Evolutionary conservation across 306 rosid genomes (phyloP).

Genomic region (Rosa lucieae): DNA sequence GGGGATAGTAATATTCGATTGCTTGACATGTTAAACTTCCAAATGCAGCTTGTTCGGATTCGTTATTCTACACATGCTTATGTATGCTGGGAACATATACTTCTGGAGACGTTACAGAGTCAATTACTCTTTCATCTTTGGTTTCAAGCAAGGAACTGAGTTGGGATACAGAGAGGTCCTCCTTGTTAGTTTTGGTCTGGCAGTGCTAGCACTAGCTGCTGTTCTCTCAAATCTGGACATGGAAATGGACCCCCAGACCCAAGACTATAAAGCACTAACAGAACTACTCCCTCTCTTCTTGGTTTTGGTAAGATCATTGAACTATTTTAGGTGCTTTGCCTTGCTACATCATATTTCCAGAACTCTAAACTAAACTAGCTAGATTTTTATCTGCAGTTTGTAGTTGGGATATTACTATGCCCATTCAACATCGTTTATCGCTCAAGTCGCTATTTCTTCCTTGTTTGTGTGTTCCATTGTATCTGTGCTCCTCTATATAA

Average conservation of each 20-base stretch:
- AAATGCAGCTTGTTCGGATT: conserved; percentile 66
- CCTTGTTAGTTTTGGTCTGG: conserved; percentile 45
- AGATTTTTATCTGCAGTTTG: conserved; percentile 34
- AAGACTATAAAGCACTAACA: conserved; percentile 42
- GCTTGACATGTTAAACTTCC: conserved; percentile 9
- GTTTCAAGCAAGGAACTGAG: conserved; percentile 68
- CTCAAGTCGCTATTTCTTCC: conserved; percentile 61
- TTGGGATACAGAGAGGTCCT: conserved; percentile 52
- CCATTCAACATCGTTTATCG: conserved; percentile 63
- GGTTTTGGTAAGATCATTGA: conserved; percentile 47
- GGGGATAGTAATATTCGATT: neutral
- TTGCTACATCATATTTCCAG: conserved; percentile 2
- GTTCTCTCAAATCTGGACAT: conserved; percentile 74
- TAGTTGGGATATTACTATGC: conserved; percentile 39
- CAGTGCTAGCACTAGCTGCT: conserved; percentile 46
- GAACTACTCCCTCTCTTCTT: conserved; percentile 64
- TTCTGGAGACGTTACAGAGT: conserved; percentile 60
- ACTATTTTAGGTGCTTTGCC: neutral
- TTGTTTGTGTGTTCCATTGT: conserved; percentile 46
- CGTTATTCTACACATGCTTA: conserved; percentile 60
- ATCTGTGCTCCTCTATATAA: conserved; percentile 61
- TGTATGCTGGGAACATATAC: conserved; percentile 61
- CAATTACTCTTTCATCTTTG: conserved; percentile 72
- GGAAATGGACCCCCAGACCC: conserved; percentile 60
- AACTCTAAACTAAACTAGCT: neutral